phyloP scores from a whole-genome alignment of 768 basidiomycete species.

The Suillus ampliporus region DNA sequence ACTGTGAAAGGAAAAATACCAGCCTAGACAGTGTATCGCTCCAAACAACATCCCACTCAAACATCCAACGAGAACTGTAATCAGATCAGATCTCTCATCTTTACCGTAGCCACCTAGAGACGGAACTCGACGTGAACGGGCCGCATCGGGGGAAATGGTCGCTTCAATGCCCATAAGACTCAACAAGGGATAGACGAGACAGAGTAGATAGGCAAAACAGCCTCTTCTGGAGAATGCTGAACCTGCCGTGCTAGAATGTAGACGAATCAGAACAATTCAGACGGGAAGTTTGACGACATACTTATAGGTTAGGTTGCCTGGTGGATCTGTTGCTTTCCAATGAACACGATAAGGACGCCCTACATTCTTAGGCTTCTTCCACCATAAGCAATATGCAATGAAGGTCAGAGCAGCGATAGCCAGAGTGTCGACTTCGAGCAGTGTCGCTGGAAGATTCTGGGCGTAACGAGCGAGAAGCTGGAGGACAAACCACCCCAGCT shows the following conservation, averaged over 20 bases:
- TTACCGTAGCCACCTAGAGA: background rate
- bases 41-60: slow-evolving; percentile 28
- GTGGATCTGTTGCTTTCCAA: background rate
- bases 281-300: background rate
- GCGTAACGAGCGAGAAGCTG: slow-evolving; percentile 33
- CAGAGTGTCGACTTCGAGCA: slow-evolving; percentile 44
- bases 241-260: background rate
- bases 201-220: background rate
- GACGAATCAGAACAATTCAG: background rate
- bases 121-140: background rate
- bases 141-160: background rate
- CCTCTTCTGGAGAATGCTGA: background rate
- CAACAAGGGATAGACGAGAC: background rate
- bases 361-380: slow-evolving; percentile 46
- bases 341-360: slow-evolving; percentile 18
- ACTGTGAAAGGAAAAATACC: slow-evolving; percentile 27
- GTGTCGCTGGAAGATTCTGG: slow-evolving; percentile 34
- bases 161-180: background rate
- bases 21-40: slow-evolving; percentile 30
- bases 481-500: slow-evolving; percentile 42
- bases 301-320: background rate
- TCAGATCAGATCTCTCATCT: background rate
- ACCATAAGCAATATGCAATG: slow-evolving; percentile 43
- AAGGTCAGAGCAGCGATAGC: slow-evolving; percentile 39
- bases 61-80: background rate